Evolutionary conservation across 495 filamentous ascomycete species (phyloP), one percentile per base, ranked within the genome.

Genomic region (Clavariopsis aquatica): DNA sequence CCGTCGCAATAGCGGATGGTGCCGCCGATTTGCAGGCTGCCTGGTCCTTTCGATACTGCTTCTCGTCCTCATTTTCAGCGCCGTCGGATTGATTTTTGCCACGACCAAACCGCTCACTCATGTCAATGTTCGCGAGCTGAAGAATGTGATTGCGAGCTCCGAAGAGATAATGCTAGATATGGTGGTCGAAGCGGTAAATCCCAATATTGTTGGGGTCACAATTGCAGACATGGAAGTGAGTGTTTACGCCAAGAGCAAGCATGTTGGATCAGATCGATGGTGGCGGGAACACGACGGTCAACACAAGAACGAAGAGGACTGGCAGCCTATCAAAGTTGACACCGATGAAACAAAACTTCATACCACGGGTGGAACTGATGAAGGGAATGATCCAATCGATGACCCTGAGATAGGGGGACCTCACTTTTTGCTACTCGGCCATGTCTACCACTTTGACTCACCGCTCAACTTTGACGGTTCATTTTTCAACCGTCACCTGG

Each of bases 161-260:
- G 90, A 96, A 74, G 95, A 98, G 71, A 81, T 98, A 20, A 98
- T 98, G 87, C 80, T 98, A 64, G 93, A 98, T 70, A 78, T 98
- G 9, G 85, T 89, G n/a, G 89, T 98, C 38, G 81, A 81, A 62
- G 94, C 93, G 0, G 79, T 90, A 62, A 98, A 98, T 72, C 94
- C 93, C 0, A 98, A 98, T 66, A 81, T 96, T 20, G 87, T 97
- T 46, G 85, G 89, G 17, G 86, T 98, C 26, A 87, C 87, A 9
- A 84, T 98, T 53, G 85, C 89, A 65, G 84, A 89, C 27, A 88
- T 93, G 69, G 89, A 97, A 73, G 81, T 98, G 54, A 90, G 94
- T 69, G 83, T 98, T 23, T 98, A 98, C 75, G 94, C 94, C 7
- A 94, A 92, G 73, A 96, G 92, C 49, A 88, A 87, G 23, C 88